Evolutionary conservation across 1,284 basidiomycete genomes (phyloP).

Genomic region (Naganishia liquefaciens): DNA sequence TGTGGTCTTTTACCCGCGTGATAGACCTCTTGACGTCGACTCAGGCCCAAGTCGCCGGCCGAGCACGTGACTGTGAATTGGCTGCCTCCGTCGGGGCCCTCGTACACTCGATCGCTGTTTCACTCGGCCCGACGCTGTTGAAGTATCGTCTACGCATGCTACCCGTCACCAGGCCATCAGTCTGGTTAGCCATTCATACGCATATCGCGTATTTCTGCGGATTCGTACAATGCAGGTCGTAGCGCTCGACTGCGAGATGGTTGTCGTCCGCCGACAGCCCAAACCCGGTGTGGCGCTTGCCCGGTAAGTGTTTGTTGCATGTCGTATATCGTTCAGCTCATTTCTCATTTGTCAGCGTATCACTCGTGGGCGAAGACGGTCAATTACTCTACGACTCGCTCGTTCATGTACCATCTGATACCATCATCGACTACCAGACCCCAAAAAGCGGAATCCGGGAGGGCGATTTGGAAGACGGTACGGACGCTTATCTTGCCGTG

Average conservation of each 20-base stretch:
- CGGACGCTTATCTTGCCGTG: slow-evolving; percentile 25
- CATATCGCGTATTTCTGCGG: too few relatives aligned
- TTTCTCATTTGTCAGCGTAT: slow-evolving; percentile 39
- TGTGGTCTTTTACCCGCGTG: too few relatives aligned
- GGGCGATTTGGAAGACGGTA: slow-evolving; percentile 54
- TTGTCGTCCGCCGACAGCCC: slow-evolving; percentile 32
- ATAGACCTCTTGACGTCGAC: too few relatives aligned
- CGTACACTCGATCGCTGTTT: too few relatives aligned
- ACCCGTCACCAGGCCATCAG: background rate
- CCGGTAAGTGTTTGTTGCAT: slow-evolving; percentile 25
- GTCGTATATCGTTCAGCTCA: background rate
- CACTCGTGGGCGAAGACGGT: slow-evolving; percentile 58
- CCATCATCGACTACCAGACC: slow-evolving; percentile 58
- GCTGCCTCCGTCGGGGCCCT: too few relatives aligned
- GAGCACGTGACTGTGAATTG: too few relatives aligned
- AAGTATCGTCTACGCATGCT: too few relatives aligned
- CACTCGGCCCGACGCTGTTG: too few relatives aligned
- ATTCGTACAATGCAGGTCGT: slow-evolving; percentile 3
- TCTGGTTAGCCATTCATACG: background rate
- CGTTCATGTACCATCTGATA: slow-evolving; percentile 55
- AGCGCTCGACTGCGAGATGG: slow-evolving; percentile 49
- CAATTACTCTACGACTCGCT: slow-evolving; percentile 55
- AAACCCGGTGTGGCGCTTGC: slow-evolving; percentile 39
- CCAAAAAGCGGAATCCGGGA: slow-evolving; percentile 57
- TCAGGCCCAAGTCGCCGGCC: too few relatives aligned